Conservation (phyloP, 768 basidiomycete genomes). For the Lactarius deliciosus region DNA sequence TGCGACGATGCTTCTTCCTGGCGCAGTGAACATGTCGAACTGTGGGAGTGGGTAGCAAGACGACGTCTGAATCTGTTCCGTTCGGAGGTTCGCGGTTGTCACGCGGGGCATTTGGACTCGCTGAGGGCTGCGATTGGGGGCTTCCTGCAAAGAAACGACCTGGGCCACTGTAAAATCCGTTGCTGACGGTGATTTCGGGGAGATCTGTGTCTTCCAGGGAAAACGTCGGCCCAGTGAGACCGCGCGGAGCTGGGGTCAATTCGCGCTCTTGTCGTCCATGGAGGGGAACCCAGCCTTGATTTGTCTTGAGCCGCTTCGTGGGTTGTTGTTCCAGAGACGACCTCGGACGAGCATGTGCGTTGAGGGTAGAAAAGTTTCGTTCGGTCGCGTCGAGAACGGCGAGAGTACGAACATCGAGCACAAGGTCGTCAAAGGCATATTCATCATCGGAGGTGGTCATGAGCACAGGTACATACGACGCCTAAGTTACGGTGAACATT, state of each 20-base stretch:
- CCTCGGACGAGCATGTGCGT: slow-evolving; percentile 1
- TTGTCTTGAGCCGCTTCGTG: slow-evolving; percentile 27
- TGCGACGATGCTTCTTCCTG: not conserved
- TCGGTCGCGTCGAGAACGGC: slow-evolving; percentile 30
- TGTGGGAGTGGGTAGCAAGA: slow-evolving; percentile 1
- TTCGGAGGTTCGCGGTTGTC: not conserved
- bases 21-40: not conserved
- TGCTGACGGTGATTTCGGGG: slow-evolving; percentile 26
- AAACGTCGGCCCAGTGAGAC: not conserved
- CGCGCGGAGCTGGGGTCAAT: not conserved
- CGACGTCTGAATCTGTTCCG: slow-evolving; percentile 4
- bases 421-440: slow-evolving; percentile 29
- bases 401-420: slow-evolving; percentile 27
- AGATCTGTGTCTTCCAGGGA: slow-evolving; percentile 27
- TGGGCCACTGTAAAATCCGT: slow-evolving; percentile 27
- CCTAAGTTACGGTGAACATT: not conserved
- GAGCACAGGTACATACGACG: no score
- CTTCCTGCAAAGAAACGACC: slow-evolving; percentile 18
- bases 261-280: slow-evolving; percentile 6
- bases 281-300: slow-evolving; percentile 17
- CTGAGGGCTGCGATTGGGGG: slow-evolving; percentile 16
- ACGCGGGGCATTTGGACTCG: slow-evolving; percentile 4
- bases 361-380: slow-evolving; percentile 10
- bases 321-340: slow-evolving; percentile 22
- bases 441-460: slow-evolving; percentile 29